Evolutionary conservation across 306 rosid genomes (phyloP).

Genomic region (Argentina anserina): DNA sequence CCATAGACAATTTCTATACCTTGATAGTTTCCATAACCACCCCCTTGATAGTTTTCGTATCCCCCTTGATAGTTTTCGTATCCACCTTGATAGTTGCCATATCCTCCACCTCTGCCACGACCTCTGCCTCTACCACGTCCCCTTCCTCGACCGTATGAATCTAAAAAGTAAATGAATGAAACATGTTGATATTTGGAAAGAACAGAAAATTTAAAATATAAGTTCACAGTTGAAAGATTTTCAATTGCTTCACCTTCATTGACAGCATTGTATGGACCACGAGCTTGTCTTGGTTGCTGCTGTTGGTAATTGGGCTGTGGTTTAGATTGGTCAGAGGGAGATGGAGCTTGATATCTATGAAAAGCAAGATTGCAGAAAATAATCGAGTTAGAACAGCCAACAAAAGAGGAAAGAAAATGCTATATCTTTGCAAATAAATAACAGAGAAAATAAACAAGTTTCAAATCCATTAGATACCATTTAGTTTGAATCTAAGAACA

Average conservation of each 20-base stretch:
- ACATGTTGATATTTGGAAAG: constrained; percentile 10
- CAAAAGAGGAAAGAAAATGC: not conserved
- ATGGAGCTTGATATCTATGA: constrained; percentile 76
- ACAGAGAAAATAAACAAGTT: not conserved
- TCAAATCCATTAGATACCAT: not conserved
- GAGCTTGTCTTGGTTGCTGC: constrained; percentile 66
- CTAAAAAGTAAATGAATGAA: constrained; percentile 33
- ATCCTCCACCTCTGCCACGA: constrained; percentile 84
- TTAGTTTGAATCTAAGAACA: not conserved
- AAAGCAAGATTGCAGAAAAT: not conserved
- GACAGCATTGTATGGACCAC: constrained; percentile 59
- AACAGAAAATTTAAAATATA: not conserved
- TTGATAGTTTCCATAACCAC: constrained; percentile 15
- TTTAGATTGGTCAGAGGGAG: constrained; percentile 53
- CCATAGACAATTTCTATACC: not conserved
- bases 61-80: constrained; percentile 33
- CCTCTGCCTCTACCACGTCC: constrained; percentile 95
- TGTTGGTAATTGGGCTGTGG: constrained; percentile 65
- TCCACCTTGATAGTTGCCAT: constrained; percentile 48
- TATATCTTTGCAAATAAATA: not conserved
- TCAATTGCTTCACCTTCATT: constrained; percentile 57
- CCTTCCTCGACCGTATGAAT: constrained; percentile 76
- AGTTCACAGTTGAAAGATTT: not conserved
- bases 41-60: constrained; percentile 22
- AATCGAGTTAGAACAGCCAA: not conserved